Conservation (phyloP, 106 monocot genomes). For the Apostasia ramifera region DNA sequence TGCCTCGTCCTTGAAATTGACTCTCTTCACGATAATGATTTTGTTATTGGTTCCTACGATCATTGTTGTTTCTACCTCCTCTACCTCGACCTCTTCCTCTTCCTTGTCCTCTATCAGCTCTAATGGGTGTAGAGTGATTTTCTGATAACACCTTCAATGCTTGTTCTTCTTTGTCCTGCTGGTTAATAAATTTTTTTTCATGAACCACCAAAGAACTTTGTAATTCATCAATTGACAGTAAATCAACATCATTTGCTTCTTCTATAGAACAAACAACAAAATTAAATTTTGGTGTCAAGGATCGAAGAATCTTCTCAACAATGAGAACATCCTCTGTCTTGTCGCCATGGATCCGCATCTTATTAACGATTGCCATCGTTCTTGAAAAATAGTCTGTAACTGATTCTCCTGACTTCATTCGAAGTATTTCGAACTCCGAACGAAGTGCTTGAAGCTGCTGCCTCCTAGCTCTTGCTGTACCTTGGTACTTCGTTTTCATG, state of each 20-base stretch:
- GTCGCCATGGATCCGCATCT: slow-evolving; percentile 14
- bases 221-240: not conserved
- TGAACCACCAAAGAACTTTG: no score
- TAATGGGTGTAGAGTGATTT: no score
- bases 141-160: no score
- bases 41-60: no score
- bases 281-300: slow-evolving; percentile 10
- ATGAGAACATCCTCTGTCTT: slow-evolving; percentile 10
- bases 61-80: no score
- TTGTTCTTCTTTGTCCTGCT: no score
- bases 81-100: no score
- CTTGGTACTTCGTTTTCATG: slow-evolving; percentile 8
- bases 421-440: slow-evolving; percentile 3
- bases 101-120: no score
- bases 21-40: no score
- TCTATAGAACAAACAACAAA: not conserved
- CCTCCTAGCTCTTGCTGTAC: slow-evolving; percentile 5
- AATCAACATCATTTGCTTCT: not conserved
- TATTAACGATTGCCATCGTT: slow-evolving; percentile 17
- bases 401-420: slow-evolving; percentile 5
- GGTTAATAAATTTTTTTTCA: no score
- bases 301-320: slow-evolving; percentile 18
- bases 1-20: no score
- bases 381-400: slow-evolving; percentile 8
- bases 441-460: slow-evolving; percentile 7